Evolutionary conservation across 306 rosid genomes (phyloP).

Genomic region (Citrullus amarus): DNA sequence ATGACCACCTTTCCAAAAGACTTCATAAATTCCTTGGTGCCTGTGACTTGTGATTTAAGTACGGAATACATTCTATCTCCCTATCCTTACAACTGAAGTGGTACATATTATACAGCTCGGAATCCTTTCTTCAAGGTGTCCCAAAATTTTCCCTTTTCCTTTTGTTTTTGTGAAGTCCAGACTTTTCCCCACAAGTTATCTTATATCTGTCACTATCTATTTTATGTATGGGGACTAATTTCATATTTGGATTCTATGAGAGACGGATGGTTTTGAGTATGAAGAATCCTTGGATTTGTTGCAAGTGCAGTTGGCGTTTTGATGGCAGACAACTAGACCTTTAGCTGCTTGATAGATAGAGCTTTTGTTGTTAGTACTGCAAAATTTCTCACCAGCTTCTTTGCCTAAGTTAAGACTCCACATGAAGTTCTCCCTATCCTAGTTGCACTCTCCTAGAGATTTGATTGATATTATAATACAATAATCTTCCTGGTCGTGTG

Average conservation of each 20-base stretch:
- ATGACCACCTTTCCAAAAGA: neutral
- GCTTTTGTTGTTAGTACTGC: neutral
- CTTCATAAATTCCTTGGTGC: neutral
- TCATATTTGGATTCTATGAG: neutral
- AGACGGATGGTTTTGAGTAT: neutral
- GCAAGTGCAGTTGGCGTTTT: neutral
- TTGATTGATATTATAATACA: neutral
- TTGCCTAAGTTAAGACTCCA: neutral
- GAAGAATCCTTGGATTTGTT: neutral
- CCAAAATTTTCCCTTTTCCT: neutral
- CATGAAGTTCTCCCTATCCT: neutral
- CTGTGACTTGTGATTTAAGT: neutral
- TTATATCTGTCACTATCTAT: neutral
- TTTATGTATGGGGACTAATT: neutral
- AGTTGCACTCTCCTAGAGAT: neutral
- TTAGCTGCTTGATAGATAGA: neutral
- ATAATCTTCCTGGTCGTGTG: neutral
- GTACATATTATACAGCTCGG: neutral
- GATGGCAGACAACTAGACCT: neutral
- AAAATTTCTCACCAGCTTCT: neutral
- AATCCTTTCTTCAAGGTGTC: neutral
- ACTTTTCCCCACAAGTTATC: neutral
- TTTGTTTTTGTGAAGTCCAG: neutral
- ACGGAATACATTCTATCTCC: neutral
- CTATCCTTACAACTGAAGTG: neutral